Base-by-base conservation (phyloP, 2,329 filamentous ascomycete genomes). In the Alternaria ethzedia region DNA sequence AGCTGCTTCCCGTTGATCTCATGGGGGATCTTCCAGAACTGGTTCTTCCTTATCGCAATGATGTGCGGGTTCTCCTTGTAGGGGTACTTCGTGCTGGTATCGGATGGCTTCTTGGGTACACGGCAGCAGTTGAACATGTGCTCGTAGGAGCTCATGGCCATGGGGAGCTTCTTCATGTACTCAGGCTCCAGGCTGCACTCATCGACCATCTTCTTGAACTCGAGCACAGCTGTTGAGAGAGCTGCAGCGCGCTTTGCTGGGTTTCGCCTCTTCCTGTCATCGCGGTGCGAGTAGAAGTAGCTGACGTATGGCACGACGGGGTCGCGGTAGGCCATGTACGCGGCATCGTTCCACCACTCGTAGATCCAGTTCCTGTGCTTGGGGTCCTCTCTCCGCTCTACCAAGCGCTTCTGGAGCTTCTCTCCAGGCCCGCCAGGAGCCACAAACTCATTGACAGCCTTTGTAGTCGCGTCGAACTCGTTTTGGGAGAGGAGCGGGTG, bases 221-320 rank as follows among this genome's bases (percentile, higher is more conserved):
- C 93, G 43, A 99, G 87, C 2, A 89, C 91, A 8, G 93, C 91
- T 1, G 92, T 93, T 1, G 92, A 90, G 70, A 99, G 91, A 68
- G 95, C 94, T 5, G 96, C 96, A 4, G 96, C 96, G 68, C 96
- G 92, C 86, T 96, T 97, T 67, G 91, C 90, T 0, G 96, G 96
- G 80, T 97, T 89, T 67, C 94, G 90, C 70, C 95, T 89, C 78
- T 90, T 88, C 72, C 93, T 90, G 82, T 99, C 96, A 82, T 99
- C 96, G 71, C 93, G 89, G 84, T 98, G 95, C 59, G 94, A 97
- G 85, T 99, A 99, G 85, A 99, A 99, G 87, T 99, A 99, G 82
- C 93, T 97, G 76, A 99, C 96, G 79, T 98, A 99, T 65, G 96
- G 96, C 17, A 98, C 92, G 50, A 99, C 93, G 11, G 96, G 96